Evolutionary conservation across 345 rosid genomes (phyloP).

Genomic region (Eucalyptus camaldulensis): DNA sequence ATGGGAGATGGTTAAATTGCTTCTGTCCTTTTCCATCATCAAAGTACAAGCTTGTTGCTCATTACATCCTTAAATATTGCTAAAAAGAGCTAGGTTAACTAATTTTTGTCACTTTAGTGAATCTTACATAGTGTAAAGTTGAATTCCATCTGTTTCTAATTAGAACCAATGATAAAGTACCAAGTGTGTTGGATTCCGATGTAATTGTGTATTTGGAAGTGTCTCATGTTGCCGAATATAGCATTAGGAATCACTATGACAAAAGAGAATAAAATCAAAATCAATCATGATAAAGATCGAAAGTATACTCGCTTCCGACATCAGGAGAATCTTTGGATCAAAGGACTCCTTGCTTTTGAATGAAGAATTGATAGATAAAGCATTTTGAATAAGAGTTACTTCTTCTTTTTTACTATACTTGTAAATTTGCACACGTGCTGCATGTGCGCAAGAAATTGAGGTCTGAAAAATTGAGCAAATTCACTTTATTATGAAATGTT

Average conservation of each 20-base stretch:
- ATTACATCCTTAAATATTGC: neutral
- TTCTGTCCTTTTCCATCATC: neutral
- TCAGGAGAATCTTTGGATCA: neutral
- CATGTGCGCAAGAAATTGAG: neutral
- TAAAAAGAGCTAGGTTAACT: neutral
- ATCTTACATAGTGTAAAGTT: neutral
- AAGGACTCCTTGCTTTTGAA: neutral
- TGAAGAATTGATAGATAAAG: neutral
- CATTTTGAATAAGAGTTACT: neutral
- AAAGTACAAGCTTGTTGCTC: neutral
- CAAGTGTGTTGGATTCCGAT: neutral
- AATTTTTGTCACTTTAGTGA: neutral
- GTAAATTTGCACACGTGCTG: neutral
- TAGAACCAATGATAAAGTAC: neutral
- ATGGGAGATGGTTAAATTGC: neutral
- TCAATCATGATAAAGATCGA: neutral
- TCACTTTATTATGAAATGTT: neutral
- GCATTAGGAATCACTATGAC: neutral
- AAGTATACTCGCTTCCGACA: neutral
- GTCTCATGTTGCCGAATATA: neutral
- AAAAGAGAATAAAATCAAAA: neutral
- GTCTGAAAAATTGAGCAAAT: too few relatives aligned
- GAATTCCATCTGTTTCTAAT: neutral
- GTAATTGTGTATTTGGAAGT: neutral
- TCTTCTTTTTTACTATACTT: neutral